Conservation (phyloP, 2,329 filamentous ascomycete genomes). For the Knoxdaviesia capensis region DNA sequence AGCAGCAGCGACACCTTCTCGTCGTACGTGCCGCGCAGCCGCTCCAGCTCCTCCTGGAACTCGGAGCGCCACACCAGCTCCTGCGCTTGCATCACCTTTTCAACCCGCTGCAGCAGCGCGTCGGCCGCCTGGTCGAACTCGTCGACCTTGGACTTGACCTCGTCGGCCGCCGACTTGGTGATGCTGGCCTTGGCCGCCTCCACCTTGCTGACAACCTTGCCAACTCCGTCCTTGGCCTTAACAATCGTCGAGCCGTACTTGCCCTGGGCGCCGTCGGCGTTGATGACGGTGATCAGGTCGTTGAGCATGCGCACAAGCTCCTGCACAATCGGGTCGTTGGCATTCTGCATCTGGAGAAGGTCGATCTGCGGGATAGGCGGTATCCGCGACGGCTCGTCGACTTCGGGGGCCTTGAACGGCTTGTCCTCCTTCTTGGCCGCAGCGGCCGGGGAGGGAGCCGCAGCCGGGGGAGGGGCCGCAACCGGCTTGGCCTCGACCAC, state of each 20-base stretch:
- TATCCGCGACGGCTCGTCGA: conserved; percentile 43
- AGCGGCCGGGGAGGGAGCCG: conserved; percentile 9
- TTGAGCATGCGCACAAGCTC: conserved; percentile 91
- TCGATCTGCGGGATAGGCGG: conserved; percentile 54
- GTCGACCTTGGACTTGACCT: conserved; percentile 49
- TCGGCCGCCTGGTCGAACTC: conserved; percentile 78
- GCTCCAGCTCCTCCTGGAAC: conserved; percentile 70
- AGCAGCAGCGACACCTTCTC: conserved; percentile 61
- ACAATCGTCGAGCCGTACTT: conserved; percentile 62
- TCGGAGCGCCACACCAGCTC: conserved; percentile 71
- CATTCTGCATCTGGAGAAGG: conserved; percentile 52
- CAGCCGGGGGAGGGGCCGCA: conserved; percentile 7
- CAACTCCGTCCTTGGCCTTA: conserved; percentile 71
- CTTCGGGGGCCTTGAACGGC: conserved; percentile 34
- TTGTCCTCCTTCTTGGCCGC: conserved; percentile 9
- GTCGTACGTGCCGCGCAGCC: conserved; percentile 58
- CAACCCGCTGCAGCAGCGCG: conserved; percentile 74
- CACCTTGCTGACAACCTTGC: conserved; percentile 62
- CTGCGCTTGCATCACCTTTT: conserved; percentile 62
- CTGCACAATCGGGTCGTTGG: conserved; percentile 72
- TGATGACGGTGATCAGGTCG: conserved; percentile 83
- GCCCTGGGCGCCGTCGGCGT: conserved; percentile 59
- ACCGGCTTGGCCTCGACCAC: conserved; percentile 11
- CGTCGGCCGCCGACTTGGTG: conserved; percentile 49
- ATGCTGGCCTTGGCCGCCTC: conserved; percentile 48